Evolutionary conservation across 305 asterid genomes (phyloP).

Genomic region (Fraxinus sp.): DNA sequence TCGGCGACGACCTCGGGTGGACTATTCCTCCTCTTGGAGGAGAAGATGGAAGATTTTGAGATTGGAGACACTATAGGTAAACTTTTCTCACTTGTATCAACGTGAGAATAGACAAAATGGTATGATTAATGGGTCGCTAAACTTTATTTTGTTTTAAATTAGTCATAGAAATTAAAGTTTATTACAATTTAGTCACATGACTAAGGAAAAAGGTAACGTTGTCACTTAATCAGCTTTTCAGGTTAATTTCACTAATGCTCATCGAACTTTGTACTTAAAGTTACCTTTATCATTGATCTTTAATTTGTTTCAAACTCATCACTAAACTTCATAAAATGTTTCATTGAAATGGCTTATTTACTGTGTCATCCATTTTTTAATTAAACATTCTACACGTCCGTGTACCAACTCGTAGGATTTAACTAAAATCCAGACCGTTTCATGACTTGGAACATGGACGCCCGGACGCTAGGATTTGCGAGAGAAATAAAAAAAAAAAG

Average conservation of each 20-base stretch:
- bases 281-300: too few relatives aligned
- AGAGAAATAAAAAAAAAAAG: too few relatives aligned
- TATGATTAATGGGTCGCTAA: not conserved
- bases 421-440: too few relatives aligned
- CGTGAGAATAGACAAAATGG: not conserved
- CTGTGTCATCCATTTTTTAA: too few relatives aligned
- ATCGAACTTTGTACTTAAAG: too few relatives aligned
- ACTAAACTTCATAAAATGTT: too few relatives aligned
- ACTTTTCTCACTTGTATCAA: not conserved
- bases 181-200: not conserved
- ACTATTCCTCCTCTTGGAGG: conserved; percentile 21
- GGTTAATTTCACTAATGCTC: not conserved
- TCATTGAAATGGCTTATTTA: too few relatives aligned
- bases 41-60: not conserved
- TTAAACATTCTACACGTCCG: too few relatives aligned
- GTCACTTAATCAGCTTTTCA: not conserved
- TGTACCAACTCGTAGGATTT: too few relatives aligned
- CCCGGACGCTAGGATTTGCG: too few relatives aligned
- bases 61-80: conserved; percentile 18
- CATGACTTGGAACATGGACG: too few relatives aligned
- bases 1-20: conserved; percentile 17
- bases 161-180: not conserved
- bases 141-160: not conserved
- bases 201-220: not conserved
- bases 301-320: too few relatives aligned